Conservation (phyloP, 768 basidiomycete species). For the Tulasnella sp. region DNA sequence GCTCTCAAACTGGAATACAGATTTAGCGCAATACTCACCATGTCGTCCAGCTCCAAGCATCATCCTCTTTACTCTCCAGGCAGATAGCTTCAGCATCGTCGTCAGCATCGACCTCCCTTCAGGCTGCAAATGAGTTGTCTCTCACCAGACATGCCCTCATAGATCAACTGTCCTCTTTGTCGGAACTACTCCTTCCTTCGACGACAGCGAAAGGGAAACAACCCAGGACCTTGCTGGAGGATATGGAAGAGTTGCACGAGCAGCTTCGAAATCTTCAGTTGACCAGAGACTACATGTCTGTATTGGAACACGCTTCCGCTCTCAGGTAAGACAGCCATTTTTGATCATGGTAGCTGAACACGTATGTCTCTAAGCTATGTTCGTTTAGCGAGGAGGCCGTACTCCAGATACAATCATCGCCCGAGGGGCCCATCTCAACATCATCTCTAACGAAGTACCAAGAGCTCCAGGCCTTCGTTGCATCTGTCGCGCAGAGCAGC, state of each 20-base stretch:
- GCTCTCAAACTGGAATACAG: not conserved
- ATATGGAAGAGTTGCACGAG: conserved; percentile 68
- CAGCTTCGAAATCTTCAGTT: conserved; percentile 65
- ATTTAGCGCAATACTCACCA: not conserved
- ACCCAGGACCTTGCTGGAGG: conserved; percentile 62
- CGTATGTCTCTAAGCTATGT: not conserved
- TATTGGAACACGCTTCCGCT: conserved; percentile 56
- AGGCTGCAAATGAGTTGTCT: conserved; percentile 56
- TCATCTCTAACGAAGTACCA: conserved; percentile 47
- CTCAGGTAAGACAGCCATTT: conserved; percentile 45
- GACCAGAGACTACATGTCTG: conserved; percentile 62
- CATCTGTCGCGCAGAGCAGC: conserved; percentile 37
- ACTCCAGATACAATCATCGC: conserved; percentile 36
- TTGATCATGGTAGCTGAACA: not conserved
- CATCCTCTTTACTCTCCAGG: not conserved
- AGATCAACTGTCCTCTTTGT: conserved; percentile 64
- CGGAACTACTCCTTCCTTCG: conserved; percentile 43
- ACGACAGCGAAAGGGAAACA: conserved; percentile 32
- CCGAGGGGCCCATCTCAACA: conserved; percentile 31
- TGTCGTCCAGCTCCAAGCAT: conserved; percentile 2
- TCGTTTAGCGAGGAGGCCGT: conserved; percentile 45
- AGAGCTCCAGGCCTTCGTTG: conserved; percentile 49
- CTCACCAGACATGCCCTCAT: conserved; percentile 64
- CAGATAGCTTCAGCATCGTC: not conserved
- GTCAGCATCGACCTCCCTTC: not conserved